Evolutionary conservation across 2,329 filamentous ascomycete species (phyloP), one percentile per base, ranked within the genome.

Genomic region (Aspergillus felis): DNA sequence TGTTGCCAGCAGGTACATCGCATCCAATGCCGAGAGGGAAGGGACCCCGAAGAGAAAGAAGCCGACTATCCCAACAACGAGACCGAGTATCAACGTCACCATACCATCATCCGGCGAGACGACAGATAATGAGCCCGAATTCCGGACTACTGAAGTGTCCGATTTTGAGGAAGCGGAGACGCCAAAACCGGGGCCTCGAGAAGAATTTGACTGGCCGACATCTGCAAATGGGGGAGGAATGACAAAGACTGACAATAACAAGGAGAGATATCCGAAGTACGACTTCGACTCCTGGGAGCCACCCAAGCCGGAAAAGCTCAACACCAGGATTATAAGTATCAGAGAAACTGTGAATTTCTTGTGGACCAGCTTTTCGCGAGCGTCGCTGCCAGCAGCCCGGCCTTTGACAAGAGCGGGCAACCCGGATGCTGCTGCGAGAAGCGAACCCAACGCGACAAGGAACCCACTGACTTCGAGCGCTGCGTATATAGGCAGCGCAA

Each of bases 401-500:
- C 51, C 53, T 5, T 59, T 52, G 17, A 67, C 42, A 24, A 72
- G 9, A 22, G 62, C 64, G 25, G 73, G 70, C 24, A 84, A 57
- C 7, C 79, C 79, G 14, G 79, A 76, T 7, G 79, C 75, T 2
- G 76, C 61, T 7, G 78, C 76, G 35, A 79, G 68, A 47, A 85
- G 69, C 28, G 85, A 61, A 2, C 79, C 61, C n/a, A 84, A 69
- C 10, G 81, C 80, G n/a, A 81, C 79, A 54, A 80, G 73, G 56
- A 80, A 76, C 12, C 81, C 82, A 8, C 83, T 84, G 12, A 86
- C 68, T 56, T 84, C 79, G 60, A 83, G 74, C 0, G 81, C 70
- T 8, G 83, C 81, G 65, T 83, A 86, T 64, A 84, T 81, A 0
- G 84, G 84, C 29, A 86, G 64, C 3, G 76, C 70, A 24, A 82